Evolutionary conservation across 2,329 filamentous ascomycete species (phyloP).

Genomic region (Capronia epimyces): DNA sequence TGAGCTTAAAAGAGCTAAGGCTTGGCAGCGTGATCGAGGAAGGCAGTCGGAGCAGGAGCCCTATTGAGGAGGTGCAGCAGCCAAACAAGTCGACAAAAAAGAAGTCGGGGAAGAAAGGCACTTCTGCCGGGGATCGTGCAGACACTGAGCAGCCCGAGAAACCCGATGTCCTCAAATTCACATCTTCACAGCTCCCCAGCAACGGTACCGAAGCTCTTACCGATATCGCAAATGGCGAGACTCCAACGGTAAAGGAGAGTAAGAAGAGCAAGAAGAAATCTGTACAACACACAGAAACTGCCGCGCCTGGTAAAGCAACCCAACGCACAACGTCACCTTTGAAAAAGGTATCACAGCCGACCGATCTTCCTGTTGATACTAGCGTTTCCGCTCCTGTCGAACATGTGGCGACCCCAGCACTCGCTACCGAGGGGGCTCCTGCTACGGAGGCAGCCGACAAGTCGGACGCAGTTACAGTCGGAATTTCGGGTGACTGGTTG

Average conservation of each 20-base stretch:
- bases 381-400: constrained; percentile 6
- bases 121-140: constrained; percentile 24
- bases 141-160: constrained; percentile 29
- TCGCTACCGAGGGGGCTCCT: not conserved
- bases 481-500: constrained; percentile 53
- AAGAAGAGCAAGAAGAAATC: constrained; percentile 30
- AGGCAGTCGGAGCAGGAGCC: constrained; percentile 39
- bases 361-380: not conserved
- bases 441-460: constrained; percentile 8
- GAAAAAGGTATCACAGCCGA: constrained; percentile 1
- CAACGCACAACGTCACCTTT: constrained; percentile 10
- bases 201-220: constrained; percentile 9
- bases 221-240: constrained; percentile 13
- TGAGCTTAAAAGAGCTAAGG: constrained; percentile 67
- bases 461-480: constrained; percentile 32
- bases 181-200: not conserved
- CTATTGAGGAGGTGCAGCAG: constrained; percentile 36
- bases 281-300: constrained; percentile 2
- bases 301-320: constrained; percentile 7
- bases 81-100: constrained; percentile 38
- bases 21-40: constrained; percentile 35
- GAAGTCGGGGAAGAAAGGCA: constrained; percentile 39
- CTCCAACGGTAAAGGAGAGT: constrained; percentile 18
- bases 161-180: constrained; percentile 28
- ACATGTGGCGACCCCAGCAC: not conserved